Percentiles rank a stretch among this genome's conserved stretches.
Evolutionary conservation across 805 yeast species (phyloP).

Genomic region (Metschnikowia corniflorae): DNA sequence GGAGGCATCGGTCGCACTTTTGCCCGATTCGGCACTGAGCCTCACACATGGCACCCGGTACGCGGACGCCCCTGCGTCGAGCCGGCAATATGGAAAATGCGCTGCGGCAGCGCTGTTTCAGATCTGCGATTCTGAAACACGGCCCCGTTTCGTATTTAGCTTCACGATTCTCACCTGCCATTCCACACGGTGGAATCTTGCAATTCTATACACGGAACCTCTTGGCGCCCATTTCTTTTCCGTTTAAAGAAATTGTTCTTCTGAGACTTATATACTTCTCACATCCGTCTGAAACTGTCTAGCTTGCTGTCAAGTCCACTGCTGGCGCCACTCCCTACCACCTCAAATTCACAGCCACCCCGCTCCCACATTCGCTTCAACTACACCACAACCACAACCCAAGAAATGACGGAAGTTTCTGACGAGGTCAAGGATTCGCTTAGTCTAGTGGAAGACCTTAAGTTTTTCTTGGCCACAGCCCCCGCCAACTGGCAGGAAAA

Average conservation of each 20-base stretch:
- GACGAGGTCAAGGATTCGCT: conserved; percentile 44
- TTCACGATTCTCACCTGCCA: conserved; percentile 7
- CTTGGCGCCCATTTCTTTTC: not conserved
- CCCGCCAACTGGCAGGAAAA: conserved; percentile 92
- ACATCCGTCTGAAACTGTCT: not conserved
- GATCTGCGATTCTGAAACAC: conserved; percentile 15
- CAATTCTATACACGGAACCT: not conserved
- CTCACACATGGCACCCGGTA: conserved; percentile 8
- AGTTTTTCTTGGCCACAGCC: conserved; percentile 86
- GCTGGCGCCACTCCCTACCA: not conserved
- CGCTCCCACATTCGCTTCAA: not conserved
- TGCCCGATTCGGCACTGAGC: conserved; percentile 2
- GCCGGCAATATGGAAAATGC: conserved; percentile 6
- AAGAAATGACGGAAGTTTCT: conserved; percentile 9
- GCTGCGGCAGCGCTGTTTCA: conserved; percentile 16
- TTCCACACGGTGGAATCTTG: not conserved
- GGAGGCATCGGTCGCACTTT: too few species aligned
- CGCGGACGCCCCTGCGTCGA: conserved; percentile 10
- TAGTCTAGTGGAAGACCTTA: conserved; percentile 68
- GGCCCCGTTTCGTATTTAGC: conserved; percentile 14
- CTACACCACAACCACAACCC: not conserved
- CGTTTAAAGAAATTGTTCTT: not conserved
- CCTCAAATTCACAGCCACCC: too few species aligned
- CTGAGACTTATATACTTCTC: not conserved
- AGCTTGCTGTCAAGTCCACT: not conserved